Percentiles rank a stretch among this genome's conserved stretches.
Evolutionary conservation across 2,329 filamentous ascomycete genomes (phyloP).

Genomic region (Dissoconium aciculare): DNA sequence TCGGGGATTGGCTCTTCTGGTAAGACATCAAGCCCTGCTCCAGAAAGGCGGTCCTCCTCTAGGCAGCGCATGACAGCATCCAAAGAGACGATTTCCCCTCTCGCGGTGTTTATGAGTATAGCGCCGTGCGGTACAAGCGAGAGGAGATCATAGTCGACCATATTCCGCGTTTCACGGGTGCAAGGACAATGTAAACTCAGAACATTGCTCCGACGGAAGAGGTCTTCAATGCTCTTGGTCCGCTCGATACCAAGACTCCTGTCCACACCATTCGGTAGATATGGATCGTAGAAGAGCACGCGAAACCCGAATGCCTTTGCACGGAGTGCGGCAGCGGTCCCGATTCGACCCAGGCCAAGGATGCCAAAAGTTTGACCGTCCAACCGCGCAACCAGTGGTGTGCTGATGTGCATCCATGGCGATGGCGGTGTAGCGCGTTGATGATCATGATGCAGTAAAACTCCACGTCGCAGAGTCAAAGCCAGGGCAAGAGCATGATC

Average conservation of each 20-base stretch:
- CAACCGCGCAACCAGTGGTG: slow-evolving; percentile 17
- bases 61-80: slow-evolving; percentile 19
- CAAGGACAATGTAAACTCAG: slow-evolving; percentile 56
- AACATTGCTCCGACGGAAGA: slow-evolving; percentile 37
- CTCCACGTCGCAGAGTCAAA: slow-evolving; percentile 18
- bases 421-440: slow-evolving; percentile 20
- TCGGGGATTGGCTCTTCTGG: slow-evolving; percentile 21
- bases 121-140: slow-evolving; percentile 18
- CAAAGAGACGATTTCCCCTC: slow-evolving; percentile 21
- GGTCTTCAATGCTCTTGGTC: slow-evolving; percentile 19
- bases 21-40: slow-evolving; percentile 21
- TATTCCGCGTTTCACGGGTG: slow-evolving; percentile 46
- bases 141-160: slow-evolving; percentile 19
- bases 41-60: slow-evolving; percentile 17
- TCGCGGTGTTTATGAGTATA: slow-evolving; percentile 20
- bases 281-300: slow-evolving; percentile 22
- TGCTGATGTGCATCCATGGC: slow-evolving; percentile 18
- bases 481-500: slow-evolving; percentile 21
- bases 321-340: slow-evolving; percentile 18
- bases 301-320: slow-evolving; percentile 21
- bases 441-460: slow-evolving; percentile 19
- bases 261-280: slow-evolving; percentile 21
- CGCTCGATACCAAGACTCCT: slow-evolving; percentile 20
- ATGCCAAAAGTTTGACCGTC: slow-evolving; percentile 18
- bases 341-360: slow-evolving; percentile 19